Evolutionary conservation across 352 stramenopile genomes (phyloP).

Genomic region (Phytopythium delawarense): DNA sequence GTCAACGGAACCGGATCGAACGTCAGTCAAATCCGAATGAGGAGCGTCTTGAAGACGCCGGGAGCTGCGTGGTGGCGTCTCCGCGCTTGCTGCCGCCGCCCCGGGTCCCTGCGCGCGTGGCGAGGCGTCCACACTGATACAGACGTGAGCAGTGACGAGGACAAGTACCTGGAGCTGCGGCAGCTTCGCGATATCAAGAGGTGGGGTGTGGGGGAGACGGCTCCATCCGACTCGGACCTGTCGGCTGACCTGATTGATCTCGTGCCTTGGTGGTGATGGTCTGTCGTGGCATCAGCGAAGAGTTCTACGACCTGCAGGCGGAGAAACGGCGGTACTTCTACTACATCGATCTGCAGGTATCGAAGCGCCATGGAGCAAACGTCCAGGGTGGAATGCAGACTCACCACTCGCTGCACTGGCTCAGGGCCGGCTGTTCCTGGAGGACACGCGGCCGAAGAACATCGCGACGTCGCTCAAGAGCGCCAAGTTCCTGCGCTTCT

Average conservation of each 20-base stretch:
- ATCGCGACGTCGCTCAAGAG: constrained; percentile 83
- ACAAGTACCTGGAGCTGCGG: constrained; percentile 73
- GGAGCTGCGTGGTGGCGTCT: not conserved
- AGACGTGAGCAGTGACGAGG: constrained; percentile 23
- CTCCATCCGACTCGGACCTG: not conserved
- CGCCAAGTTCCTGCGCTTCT: constrained; percentile 78
- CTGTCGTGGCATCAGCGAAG: constrained; percentile 27
- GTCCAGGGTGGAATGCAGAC: not conserved
- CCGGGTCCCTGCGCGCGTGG: not conserved
- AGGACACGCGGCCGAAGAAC: constrained; percentile 82
- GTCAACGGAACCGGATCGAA: not conserved
- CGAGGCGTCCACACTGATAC: not conserved
- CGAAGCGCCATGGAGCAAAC: not conserved
- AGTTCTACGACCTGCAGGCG: constrained; percentile 70
- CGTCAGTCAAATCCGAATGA: not conserved
- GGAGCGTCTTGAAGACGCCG: not conserved
- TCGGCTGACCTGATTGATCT: not conserved
- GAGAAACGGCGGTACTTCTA: constrained; percentile 75
- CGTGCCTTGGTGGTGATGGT: not conserved
- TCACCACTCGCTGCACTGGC: too few relatives aligned
- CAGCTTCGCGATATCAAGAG: constrained; percentile 83
- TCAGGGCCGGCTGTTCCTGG: constrained; percentile 68
- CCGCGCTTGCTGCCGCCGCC: not conserved
- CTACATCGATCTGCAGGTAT: constrained; percentile 77
- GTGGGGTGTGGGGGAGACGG: constrained; percentile 12